Evolutionary conservation across 208 protist genomes (phyloP).

Genomic region (Angomonas ambiguus): DNA sequence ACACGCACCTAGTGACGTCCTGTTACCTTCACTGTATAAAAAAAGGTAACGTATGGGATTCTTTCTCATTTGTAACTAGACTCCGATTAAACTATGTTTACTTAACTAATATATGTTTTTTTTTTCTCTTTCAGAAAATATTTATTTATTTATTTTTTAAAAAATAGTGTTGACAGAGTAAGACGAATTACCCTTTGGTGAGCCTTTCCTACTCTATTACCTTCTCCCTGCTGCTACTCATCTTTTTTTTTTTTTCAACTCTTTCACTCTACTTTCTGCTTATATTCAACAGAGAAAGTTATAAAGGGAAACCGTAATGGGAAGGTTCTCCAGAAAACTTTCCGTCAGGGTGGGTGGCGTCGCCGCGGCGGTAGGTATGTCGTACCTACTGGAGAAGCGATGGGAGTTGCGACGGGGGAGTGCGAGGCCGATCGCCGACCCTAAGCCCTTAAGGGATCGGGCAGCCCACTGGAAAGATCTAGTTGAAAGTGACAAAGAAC

Average conservation of each 20-base stretch:
- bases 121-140: neutral
- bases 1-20: conserved; percentile 56
- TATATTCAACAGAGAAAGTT: too few relatives aligned
- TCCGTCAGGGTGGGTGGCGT: conserved; percentile 1
- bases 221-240: neutral
- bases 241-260: neutral
- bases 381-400: conserved; percentile 29
- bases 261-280: neutral
- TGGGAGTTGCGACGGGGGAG: conserved; percentile 34
- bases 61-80: neutral
- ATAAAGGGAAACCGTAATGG: neutral
- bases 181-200: too few relatives aligned
- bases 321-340: neutral
- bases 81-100: neutral
- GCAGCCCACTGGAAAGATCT: conserved; percentile 21
- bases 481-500: conserved; percentile 7
- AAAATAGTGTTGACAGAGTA: too few relatives aligned
- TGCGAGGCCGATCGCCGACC: neutral
- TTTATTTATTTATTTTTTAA: conserved; percentile 10
- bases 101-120: conserved; percentile 9
- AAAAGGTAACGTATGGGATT: conserved; percentile 60
- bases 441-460: conserved; percentile 11
- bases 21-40: conserved; percentile 94
- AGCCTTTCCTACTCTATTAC: too few relatives aligned
- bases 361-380: conserved; percentile 2